Percentiles rank a stretch among this genome's conserved stretches.
These are phyloP conservation scores for Tulasnella sp. DNA, from an alignment of 768 basidiomycete species.

Conservation along the genomic window DNA sequence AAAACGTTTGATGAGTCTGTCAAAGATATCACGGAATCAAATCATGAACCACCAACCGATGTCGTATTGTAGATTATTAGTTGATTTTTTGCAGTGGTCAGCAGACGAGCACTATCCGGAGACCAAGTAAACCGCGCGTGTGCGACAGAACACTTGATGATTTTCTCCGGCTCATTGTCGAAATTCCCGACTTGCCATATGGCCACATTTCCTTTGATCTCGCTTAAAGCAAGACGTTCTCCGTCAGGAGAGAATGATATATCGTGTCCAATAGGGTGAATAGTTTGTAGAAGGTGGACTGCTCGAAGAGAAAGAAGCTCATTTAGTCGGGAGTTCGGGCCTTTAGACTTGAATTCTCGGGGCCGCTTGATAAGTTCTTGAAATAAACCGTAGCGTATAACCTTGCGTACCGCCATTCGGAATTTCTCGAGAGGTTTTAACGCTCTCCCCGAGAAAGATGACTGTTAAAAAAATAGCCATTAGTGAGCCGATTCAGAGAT, in stretches of 20 bases:
- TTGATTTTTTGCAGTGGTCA: conserved; percentile 60
- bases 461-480: too few species aligned
- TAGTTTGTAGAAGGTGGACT: not conserved
- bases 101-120: conserved; percentile 60
- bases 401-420: too few species aligned
- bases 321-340: not conserved
- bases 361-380: too few species aligned
- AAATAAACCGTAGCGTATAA: too few species aligned
- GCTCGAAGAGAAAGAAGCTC: not conserved
- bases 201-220: conserved; percentile 38
- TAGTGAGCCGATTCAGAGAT: too few species aligned
- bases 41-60: conserved; percentile 40
- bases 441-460: too few species aligned
- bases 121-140: conserved; percentile 70
- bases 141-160: conserved; percentile 28
- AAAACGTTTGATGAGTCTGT: conserved; percentile 37
- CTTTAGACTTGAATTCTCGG: too few species aligned
- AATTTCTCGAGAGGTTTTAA: too few species aligned
- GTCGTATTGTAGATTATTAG: conserved; percentile 65
- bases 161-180: conserved; percentile 47
- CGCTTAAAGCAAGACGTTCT: conserved; percentile 65
- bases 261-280: conserved; percentile 49
- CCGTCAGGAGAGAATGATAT: conserved; percentile 75
- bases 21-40: not conserved
- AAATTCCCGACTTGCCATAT: conserved; percentile 37